These are phyloP conservation scores for Gastrolobium bilobum DNA, from an alignment of 306 rosid species.

Conservation along the genomic window DNA sequence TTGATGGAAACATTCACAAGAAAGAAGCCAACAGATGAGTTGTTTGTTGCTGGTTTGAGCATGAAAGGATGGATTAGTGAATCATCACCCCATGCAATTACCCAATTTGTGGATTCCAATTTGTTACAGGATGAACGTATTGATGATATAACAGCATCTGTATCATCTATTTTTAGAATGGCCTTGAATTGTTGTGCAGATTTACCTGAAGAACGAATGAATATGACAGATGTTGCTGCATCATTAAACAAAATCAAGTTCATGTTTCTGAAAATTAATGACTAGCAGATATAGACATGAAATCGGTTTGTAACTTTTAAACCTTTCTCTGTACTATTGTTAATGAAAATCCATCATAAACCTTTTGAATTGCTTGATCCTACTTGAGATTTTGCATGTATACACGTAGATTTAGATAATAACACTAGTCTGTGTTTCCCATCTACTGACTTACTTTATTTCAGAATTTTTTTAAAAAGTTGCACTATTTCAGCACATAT, in stretches of 20 bases:
- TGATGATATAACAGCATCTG: neutral
- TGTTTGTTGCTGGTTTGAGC: slow-evolving; percentile 36
- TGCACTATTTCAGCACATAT: too few species aligned
- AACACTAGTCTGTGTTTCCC: too few species aligned
- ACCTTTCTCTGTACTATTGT: neutral
- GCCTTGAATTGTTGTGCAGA: slow-evolving; percentile 40
- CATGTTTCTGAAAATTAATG: neutral
- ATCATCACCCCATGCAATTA: slow-evolving; percentile 31
- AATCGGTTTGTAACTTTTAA: neutral
- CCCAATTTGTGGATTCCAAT: slow-evolving; percentile 25
- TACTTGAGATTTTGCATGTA: neutral
- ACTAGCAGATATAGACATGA: neutral
- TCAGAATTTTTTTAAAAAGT: too few species aligned
- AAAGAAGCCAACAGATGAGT: slow-evolving; percentile 43
- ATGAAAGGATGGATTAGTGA: slow-evolving; percentile 39
- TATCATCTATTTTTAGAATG: slow-evolving; percentile 26
- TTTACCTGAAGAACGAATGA: slow-evolving; percentile 36
- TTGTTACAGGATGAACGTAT: slow-evolving; percentile 6
- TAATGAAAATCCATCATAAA: neutral
- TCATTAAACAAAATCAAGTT: slow-evolving; percentile 36
- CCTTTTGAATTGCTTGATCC: neutral
- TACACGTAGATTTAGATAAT: neutral
- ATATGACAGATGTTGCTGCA: slow-evolving; percentile 34
- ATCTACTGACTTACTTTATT: too few species aligned
- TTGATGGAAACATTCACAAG: slow-evolving; percentile 42